phyloP scores from a whole-genome alignment of 75 land plant genomes.

The Pinus albicaulis region DNA sequence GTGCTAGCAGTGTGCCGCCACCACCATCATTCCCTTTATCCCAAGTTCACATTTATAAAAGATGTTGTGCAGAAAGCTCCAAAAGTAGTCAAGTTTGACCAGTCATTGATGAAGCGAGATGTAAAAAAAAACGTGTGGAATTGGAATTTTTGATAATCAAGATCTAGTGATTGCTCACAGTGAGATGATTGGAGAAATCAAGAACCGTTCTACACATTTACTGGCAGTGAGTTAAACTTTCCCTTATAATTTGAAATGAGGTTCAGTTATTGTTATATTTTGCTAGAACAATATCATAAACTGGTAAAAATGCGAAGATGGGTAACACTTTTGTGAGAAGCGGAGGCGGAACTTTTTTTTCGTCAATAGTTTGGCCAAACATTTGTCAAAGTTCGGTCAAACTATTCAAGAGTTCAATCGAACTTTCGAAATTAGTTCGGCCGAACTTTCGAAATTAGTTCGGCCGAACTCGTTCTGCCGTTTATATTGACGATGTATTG shows the following conservation, averaged over 20 bases:
- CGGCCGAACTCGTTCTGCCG: no score
- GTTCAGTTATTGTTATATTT: neutral
- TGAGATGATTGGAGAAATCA: conserved; percentile 95
- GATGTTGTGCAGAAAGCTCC: conserved; percentile 74
- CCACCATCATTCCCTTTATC: conserved; percentile 31
- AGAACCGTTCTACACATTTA: conserved; percentile 80
- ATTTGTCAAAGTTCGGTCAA: no score
- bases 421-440: no score
- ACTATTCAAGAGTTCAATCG: no score
- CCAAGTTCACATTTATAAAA: conserved; percentile 3
- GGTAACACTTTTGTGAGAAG: no score
- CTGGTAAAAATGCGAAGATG: no score
- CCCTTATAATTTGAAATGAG: conserved; percentile 8
- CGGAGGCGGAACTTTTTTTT: no score
- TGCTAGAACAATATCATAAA: neutral
- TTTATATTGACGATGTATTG: no score
- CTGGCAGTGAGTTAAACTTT: conserved; percentile 61
- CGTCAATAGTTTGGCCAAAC: no score
- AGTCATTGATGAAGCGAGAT: conserved; percentile 62
- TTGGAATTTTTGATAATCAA: conserved; percentile 15
- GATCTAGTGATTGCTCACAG: conserved; percentile 26
- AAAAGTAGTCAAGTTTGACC: conserved; percentile 84
- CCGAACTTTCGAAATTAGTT: no score
- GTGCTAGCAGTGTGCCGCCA: conserved; percentile 28
- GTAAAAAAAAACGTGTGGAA: conserved; percentile 30